Base-by-base conservation (phyloP, 495 filamentous ascomycete genomes). In the Daldinia loculata region DNA sequence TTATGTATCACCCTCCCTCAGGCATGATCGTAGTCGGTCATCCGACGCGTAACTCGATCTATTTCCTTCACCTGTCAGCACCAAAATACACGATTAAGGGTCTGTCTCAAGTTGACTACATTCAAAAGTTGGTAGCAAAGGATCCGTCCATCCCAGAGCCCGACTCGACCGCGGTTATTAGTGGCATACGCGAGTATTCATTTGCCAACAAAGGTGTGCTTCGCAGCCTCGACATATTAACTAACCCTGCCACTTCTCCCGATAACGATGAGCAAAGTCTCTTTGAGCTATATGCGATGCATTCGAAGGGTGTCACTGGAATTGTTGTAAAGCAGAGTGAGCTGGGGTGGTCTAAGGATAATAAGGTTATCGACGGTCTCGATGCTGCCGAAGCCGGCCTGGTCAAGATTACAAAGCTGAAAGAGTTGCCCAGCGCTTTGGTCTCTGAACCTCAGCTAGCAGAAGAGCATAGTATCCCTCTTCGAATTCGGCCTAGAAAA, bases 261-360 rank as follows among this genome's bases (percentile, higher is more conserved):
- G 80, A 83, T n/a, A 81, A 80, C 32, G 85, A 88, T 19, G 86
- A 88, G 15, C 79, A 81, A 4, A 88, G 84, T 17, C 76, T 97
- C 55, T 98, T 98, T 71, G 96, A 98, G 82, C 87, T 99, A 7
- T 99, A 98, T 79, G 91, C 92, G 22, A 96, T 97, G 90, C 94
- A 99, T 79, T 97, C 95, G 7, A 95, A 93, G 78, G 96, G 96
- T 66, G 93, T 98, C 45, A 93, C 93, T 1, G 93, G 91, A 74
- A 72, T 98, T 32, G 89, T 86, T 74, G 87, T 99, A 73, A 94
- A 90, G 77, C 91, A 92, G 77, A 87, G 89, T 52, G 94, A 98
- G 79, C 81, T 99, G 60, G 95, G 96, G 4, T 98, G 93, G 94
- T 89, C 87, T 62, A 81, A 86, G 38, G 93, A 98, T 36, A 93